Percentiles rank a stretch among this genome's conserved stretches.
Conservation (phyloP, 2,329 filamentous ascomycete species). For the Microcera coccophila region DNA sequence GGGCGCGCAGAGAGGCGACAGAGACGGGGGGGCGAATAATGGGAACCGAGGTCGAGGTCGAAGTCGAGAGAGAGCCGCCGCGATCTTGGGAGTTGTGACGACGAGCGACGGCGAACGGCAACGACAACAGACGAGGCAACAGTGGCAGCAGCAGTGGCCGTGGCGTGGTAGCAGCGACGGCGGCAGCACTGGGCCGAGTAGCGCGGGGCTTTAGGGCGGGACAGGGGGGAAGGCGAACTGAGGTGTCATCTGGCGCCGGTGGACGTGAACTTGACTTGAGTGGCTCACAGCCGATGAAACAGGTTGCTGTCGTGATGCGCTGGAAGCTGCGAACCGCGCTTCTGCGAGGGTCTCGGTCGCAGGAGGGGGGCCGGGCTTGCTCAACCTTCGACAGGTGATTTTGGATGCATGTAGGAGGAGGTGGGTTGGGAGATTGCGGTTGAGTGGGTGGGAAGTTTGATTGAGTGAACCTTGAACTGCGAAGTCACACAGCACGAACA, state of each 20-base stretch:
- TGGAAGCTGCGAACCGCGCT: background rate
- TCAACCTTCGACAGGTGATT: too few relatives aligned
- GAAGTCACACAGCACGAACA: background rate
- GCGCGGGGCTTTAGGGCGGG: slow-evolving; percentile 28
- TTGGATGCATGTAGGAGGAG: background rate
- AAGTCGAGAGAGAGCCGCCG: slow-evolving; percentile 21
- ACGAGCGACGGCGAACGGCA: slow-evolving; percentile 17
- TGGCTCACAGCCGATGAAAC: slow-evolving; percentile 24
- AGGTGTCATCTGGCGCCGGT: slow-evolving; percentile 29
- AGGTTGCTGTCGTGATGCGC: slow-evolving; percentile 1
- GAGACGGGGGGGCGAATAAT: slow-evolving; percentile 4
- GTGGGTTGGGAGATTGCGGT: too few relatives aligned
- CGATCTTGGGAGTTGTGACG: slow-evolving; percentile 24
- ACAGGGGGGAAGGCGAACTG: slow-evolving; percentile 20
- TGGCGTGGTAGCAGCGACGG: slow-evolving; percentile 10
- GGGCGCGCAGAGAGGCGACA: slow-evolving; percentile 17
- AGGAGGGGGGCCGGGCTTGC: too few relatives aligned
- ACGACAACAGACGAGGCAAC: slow-evolving; percentile 1
- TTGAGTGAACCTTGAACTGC: too few relatives aligned
- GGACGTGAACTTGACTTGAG: slow-evolving; percentile 20
- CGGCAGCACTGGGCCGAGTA: slow-evolving; percentile 21
- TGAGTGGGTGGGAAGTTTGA: too few relatives aligned
- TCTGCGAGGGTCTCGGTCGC: background rate
- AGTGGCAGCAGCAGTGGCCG: slow-evolving; percentile 20
- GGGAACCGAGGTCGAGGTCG: slow-evolving; percentile 15